Percentiles rank a stretch among this genome's conserved stretches.
Conservation (phyloP, 139 green algal species). For the Chlorella sp. region DNA sequence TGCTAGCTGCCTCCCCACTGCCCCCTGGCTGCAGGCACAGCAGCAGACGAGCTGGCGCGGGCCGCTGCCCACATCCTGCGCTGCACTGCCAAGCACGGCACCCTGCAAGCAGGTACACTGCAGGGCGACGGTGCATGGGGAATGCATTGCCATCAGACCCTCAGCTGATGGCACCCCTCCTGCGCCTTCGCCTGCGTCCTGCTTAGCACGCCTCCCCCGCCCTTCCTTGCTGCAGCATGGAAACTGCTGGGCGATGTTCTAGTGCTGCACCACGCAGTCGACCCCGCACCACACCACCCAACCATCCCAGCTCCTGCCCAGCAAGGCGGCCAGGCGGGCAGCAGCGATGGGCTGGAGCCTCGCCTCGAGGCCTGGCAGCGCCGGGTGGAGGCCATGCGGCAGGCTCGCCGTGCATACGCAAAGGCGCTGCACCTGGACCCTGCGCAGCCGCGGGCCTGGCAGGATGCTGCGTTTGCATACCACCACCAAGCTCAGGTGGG, state of each 20-base stretch:
- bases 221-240: conserved; percentile 49
- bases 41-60: conserved; percentile 58
- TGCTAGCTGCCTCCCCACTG: too few species aligned
- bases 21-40: conserved; percentile 48
- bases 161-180: too few species aligned
- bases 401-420: conserved; percentile 59
- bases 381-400: conserved; percentile 46
- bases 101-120: conserved; percentile 50
- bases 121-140: background rate
- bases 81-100: conserved; percentile 25
- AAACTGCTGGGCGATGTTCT: conserved; percentile 80
- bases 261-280: conserved; percentile 62
- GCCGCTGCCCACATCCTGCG: conserved; percentile 44
- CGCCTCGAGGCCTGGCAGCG: conserved; percentile 33
- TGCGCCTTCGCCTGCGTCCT: too few species aligned
- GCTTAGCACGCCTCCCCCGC: too few species aligned
- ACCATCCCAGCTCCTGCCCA: background rate
- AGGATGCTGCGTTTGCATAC: conserved; percentile 56
- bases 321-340: too few species aligned
- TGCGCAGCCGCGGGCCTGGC: conserved; percentile 50
- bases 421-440: conserved; percentile 74
- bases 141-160: too few species aligned
- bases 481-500: conserved; percentile 49
- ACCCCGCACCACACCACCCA: conserved; percentile 33
- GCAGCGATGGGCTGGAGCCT: background rate